Percentiles rank a stretch among this genome's conserved stretches.
Evolutionary conservation across 148 eudicot species (phyloP).

Genomic region (Heliosperma pusillum): DNA sequence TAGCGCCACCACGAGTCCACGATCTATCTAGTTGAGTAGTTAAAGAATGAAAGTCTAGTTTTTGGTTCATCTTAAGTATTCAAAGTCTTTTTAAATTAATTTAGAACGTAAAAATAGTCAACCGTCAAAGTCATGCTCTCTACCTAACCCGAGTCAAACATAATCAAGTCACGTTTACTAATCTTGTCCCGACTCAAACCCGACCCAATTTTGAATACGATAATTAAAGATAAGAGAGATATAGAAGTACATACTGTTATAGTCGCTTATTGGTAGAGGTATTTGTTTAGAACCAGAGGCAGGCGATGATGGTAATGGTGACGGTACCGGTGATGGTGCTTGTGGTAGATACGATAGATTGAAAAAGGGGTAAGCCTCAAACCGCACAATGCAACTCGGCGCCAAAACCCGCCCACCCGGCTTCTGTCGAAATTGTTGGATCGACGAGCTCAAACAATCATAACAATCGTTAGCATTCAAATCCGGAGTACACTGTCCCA

Average conservation of each 20-base stretch:
- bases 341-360: background rate
- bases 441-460: background rate
- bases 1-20: too few relatives aligned
- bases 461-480: slow-evolving; percentile 1
- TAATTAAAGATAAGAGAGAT: background rate
- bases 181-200: background rate
- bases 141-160: too few relatives aligned
- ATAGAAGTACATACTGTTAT: background rate
- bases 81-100: too few relatives aligned
- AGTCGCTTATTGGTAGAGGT: background rate
- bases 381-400: slow-evolving; percentile 27
- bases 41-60: too few relatives aligned
- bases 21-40: too few relatives aligned
- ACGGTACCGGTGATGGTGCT: background rate
- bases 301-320: background rate
- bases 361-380: slow-evolving; percentile 26
- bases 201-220: background rate
- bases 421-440: background rate
- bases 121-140: too few relatives aligned
- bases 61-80: too few relatives aligned
- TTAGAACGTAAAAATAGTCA: too few relatives aligned
- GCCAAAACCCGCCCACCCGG: background rate
- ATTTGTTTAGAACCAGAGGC: background rate
- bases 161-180: too few relatives aligned
- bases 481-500: slow-evolving; percentile 26